Conservation (phyloP, 768 basidiomycete genomes). For the Suillus subluteus region DNA sequence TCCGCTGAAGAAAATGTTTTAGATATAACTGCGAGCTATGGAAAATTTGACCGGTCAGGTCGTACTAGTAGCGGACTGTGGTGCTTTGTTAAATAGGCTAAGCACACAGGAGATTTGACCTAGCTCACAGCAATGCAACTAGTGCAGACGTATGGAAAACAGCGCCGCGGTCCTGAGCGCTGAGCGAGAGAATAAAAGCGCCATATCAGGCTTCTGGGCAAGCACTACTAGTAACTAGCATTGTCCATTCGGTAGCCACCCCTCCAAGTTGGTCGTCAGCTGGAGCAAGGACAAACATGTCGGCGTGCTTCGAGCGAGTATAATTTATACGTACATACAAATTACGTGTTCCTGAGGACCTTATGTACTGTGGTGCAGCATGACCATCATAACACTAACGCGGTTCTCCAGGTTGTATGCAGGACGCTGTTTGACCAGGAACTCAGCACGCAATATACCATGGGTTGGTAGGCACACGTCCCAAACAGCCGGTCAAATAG, state of each 20-base stretch:
- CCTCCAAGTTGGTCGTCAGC: no score
- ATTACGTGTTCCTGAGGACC: background rate
- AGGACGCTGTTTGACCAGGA: background rate
- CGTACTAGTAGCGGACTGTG: background rate
- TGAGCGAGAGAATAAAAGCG: background rate
- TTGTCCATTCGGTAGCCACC: no score
- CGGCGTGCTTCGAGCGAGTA: background rate
- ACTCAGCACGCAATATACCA: background rate
- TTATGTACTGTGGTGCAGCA: background rate
- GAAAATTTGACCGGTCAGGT: background rate
- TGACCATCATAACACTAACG: background rate
- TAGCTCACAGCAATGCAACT: background rate
- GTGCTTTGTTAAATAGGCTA: background rate
- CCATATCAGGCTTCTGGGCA: background rate
- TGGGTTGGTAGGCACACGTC: background rate
- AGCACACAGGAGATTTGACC: background rate
- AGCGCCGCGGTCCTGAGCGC: no score
- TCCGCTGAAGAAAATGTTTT: background rate
- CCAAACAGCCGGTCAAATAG: background rate
- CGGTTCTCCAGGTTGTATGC: background rate
- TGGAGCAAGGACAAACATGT: background rate
- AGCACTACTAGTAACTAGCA: background rate
- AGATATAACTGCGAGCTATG: background rate
- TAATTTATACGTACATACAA: background rate
- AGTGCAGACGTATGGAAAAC: background rate